Evolutionary conservation across 768 basidiomycete species (phyloP).

Genomic region (Coprinopsis strossmayeri): DNA sequence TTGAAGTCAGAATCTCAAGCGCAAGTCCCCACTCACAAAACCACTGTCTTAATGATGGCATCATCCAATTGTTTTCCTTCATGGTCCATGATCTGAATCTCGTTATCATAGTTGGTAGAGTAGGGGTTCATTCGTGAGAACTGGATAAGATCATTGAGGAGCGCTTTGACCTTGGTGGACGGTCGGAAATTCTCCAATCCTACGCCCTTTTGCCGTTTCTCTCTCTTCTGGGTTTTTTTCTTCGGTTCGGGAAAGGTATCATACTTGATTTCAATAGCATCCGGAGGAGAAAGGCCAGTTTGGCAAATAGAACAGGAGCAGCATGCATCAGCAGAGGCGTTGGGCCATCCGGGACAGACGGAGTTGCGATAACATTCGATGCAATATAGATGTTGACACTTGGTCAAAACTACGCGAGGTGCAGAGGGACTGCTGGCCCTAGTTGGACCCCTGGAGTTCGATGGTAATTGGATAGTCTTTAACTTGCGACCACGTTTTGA

Average conservation of each 20-base stretch:
- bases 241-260: conserved; percentile 41
- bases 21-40: conserved; percentile 62
- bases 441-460: conserved; percentile 59
- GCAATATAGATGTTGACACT: conserved; percentile 95
- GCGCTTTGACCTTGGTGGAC: conserved; percentile 84
- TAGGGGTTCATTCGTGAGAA: conserved; percentile 83
- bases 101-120: conserved; percentile 84
- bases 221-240: conserved; percentile 59
- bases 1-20: conserved; percentile 11
- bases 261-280: conserved; percentile 78
- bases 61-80: conserved; percentile 68
- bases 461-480: conserved; percentile 30
- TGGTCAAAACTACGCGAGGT: conserved; percentile 70
- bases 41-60: conserved; percentile 80
- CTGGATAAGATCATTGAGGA: conserved; percentile 72
- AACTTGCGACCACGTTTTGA: conserved; percentile 38
- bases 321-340: conserved; percentile 47
- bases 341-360: conserved; percentile 80
- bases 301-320: conserved; percentile 78
- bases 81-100: conserved; percentile 72
- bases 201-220: conserved; percentile 56
- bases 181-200: conserved; percentile 54
- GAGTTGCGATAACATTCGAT: conserved; percentile 72
- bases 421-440: conserved; percentile 66
- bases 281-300: conserved; percentile 52